Percentiles rank a stretch among this genome's conserved stretches.
phyloP scores from a whole-genome alignment of 2,329 filamentous ascomycete genomes.

The Trichophyton rubrum region DNA sequence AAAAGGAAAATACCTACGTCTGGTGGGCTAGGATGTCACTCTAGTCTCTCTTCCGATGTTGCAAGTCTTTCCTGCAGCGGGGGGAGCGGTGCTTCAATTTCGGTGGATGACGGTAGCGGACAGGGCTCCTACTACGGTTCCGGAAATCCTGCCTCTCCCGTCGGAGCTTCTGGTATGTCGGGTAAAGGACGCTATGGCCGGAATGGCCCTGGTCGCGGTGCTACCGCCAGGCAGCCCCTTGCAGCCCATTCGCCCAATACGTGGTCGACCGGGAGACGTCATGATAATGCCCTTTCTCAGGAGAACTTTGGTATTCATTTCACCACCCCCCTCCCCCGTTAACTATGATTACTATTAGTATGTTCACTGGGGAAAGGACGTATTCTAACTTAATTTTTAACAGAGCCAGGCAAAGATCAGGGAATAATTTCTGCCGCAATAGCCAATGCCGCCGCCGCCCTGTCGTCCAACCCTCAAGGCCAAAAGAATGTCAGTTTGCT shows the following conservation, averaged over 20 bases:
- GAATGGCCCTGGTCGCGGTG: conserved; percentile 22
- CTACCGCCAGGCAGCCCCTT: conserved; percentile 50
- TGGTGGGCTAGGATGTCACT: conserved; percentile 52
- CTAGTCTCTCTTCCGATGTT: conserved; percentile 50
- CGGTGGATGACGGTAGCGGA: conserved; percentile 36
- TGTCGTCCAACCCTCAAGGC: conserved; percentile 46
- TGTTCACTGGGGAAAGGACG: too few species aligned
- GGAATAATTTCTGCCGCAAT: conserved; percentile 91
- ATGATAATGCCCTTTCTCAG: conserved; percentile 34
- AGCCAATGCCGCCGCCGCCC: conserved; percentile 62
- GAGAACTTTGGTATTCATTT: conserved; percentile 16
- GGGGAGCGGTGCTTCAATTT: conserved; percentile 30
- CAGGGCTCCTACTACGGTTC: conserved; percentile 46
- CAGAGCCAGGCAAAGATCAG: conserved; percentile 40
- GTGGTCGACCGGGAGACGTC: conserved; percentile 41
- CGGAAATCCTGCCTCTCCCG: conserved; percentile 40
- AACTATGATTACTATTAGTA: too few species aligned
- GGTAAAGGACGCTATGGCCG: conserved; percentile 76
- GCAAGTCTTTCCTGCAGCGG: conserved; percentile 49
- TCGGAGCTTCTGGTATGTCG: conserved; percentile 57
- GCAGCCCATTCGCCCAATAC: conserved; percentile 46
- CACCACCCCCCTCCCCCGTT: not conserved
- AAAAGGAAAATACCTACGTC: conserved; percentile 95
- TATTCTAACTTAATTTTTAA: conserved; percentile 13
- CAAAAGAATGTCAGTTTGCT: conserved; percentile 70